Percentiles rank a stretch among this genome's conserved stretches.
These are phyloP conservation scores for Lignosus rhinocerotis DNA, from an alignment of 1,284 basidiomycete species.

Conservation along the genomic window DNA sequence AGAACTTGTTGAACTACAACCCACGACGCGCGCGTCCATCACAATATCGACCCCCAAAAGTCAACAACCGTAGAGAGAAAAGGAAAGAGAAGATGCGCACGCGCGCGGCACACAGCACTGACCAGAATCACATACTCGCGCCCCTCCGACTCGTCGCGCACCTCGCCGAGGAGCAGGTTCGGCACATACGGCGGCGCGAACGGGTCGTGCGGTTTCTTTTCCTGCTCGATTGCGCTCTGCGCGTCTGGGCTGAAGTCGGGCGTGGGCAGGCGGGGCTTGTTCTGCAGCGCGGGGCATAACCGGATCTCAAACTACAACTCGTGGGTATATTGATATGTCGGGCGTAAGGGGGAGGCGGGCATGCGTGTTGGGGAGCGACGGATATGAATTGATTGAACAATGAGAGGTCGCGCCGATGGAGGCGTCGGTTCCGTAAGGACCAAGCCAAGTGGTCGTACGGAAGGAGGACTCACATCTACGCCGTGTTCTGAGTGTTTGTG, in stretches of 20 bases:
- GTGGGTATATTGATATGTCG: not conserved
- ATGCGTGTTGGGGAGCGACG: not conserved
- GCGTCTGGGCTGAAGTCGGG: conserved; percentile 42
- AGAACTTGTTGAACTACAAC: conserved; percentile 78
- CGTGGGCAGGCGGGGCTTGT: conserved; percentile 61
- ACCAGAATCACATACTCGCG: conserved; percentile 77
- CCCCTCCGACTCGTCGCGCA: conserved; percentile 62
- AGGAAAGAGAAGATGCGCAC: not conserved
- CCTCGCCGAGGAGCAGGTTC: conserved; percentile 71
- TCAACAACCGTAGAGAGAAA: not conserved
- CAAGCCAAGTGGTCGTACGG: not conserved
- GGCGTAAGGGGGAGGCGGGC: not conserved
- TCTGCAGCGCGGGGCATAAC: conserved; percentile 77
- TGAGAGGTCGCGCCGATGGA: not conserved
- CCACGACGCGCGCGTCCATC: not conserved
- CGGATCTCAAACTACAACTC: conserved; percentile 73
- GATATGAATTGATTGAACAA: not conserved
- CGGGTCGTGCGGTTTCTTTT: conserved; percentile 54
- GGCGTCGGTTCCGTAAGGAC: not conserved
- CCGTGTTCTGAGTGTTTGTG: conserved; percentile 59
- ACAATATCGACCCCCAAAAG: not conserved
- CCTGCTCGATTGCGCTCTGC: conserved; percentile 29
- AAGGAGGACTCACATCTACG: conserved; percentile 55
- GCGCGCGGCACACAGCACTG: conserved; percentile 31
- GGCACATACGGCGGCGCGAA: conserved; percentile 81